A percentile compares a stretch with the other conserved stretches of the same genome.
These are phyloP conservation scores for Ziziphus jujuba DNA, from an alignment of 306 rosid species.

Conservation along the genomic window DNA sequence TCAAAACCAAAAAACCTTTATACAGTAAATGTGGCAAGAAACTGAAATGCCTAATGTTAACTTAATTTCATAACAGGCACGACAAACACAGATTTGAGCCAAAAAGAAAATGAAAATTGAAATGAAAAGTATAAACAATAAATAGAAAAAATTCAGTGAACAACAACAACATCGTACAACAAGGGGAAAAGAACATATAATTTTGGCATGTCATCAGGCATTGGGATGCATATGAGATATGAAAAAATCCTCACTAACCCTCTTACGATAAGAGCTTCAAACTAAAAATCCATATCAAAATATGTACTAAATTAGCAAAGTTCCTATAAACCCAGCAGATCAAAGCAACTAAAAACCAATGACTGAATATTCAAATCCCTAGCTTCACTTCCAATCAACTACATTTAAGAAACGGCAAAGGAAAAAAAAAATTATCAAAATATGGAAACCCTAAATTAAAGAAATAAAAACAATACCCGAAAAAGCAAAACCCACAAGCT, in stretches of 20 bases:
- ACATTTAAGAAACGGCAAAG: background rate
- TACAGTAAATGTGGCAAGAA: background rate
- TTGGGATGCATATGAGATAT: background rate
- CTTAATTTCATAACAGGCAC: background rate
- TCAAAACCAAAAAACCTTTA: background rate
- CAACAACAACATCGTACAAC: background rate
- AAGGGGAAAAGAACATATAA: constrained; percentile 3
- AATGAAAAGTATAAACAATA: no score
- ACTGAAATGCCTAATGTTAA: background rate
- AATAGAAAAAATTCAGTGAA: background rate
- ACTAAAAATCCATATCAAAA: constrained; percentile 17
- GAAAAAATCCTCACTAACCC: constrained; percentile 8
- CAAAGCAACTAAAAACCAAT: constrained; percentile 16
- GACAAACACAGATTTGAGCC: background rate
- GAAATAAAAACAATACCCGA: background rate
- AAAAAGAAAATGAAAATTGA: background rate
- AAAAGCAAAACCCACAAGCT: constrained; percentile 16
- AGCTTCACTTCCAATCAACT: constrained; percentile 26
- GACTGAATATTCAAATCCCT: constrained; percentile 15
- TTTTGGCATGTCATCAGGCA: constrained; percentile 13
- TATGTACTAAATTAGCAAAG: constrained; percentile 23
- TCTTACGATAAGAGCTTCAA: constrained; percentile 16
- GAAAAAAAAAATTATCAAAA: background rate
- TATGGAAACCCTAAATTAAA: constrained; percentile 3
- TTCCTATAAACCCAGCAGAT: constrained; percentile 24